Conservation (phyloP, 202 grass and related monocot genomes). For the Carex sylvatica region DNA sequence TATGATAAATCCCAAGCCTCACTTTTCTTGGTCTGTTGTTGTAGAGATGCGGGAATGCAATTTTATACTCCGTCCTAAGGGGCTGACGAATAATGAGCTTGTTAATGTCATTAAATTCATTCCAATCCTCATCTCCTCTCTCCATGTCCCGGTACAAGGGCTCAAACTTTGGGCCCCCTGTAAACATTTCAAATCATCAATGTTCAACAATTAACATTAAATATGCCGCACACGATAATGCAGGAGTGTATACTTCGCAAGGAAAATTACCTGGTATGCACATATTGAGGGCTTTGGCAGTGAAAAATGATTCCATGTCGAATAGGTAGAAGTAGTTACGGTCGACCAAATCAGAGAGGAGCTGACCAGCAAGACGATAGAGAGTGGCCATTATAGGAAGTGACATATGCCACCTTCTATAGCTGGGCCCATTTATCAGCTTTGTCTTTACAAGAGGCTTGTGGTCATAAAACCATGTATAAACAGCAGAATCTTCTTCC, state of each 20-base stretch:
- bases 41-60: constrained; percentile 95
- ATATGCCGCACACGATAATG: not conserved
- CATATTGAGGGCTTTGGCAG: constrained; percentile 96
- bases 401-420: constrained; percentile 90
- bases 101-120: constrained; percentile 99
- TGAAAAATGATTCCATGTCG: constrained; percentile 98
- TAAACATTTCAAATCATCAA: constrained; percentile 16
- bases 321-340: constrained; percentile 96
- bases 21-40: constrained; percentile 99
- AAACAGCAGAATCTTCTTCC: constrained; percentile 94
- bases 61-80: constrained; percentile 95
- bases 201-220: not conserved
- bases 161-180: constrained; percentile 98
- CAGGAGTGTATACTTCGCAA: not conserved
- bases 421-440: constrained; percentile 96
- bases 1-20: constrained; percentile 81
- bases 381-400: constrained; percentile 98
- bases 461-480: constrained; percentile 98
- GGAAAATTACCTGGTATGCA: constrained; percentile 88
- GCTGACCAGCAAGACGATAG: constrained; percentile 87
- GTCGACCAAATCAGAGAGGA: constrained; percentile 89
- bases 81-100: constrained; percentile 98
- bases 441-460: constrained; percentile 94
- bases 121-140: constrained; percentile 99
- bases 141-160: constrained; percentile 97